Base-by-base conservation (phyloP, 495 filamentous ascomycete species). In the Evernia prunastri region DNA sequence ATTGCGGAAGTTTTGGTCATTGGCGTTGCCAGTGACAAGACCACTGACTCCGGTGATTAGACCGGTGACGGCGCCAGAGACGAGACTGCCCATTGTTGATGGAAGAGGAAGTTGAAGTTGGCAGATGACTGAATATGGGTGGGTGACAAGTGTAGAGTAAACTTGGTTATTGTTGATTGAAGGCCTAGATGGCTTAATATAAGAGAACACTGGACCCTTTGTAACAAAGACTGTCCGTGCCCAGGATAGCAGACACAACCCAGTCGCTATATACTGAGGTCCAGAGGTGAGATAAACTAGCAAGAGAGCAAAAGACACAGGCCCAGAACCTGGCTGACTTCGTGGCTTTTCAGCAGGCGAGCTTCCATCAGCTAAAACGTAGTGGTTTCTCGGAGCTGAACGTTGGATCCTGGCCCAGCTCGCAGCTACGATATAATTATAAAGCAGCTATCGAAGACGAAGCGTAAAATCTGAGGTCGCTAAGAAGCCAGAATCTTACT, bases 1-100 rank as follows among this genome's bases (percentile, higher is more conserved):
- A 25, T 56, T 31, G 53, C 29, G 53, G 29, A 56, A 36, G 27
- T 36, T 56, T 31, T 56, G 13, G 29, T 56, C 53, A 13, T 56
- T 56, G 42, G 42, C 42, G 18, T 43, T 43, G 42, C 42, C 42
- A 20, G 18, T 43, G 42, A 43, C 42, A n/a, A 43, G 42, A 20
- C 42, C 42, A 20, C 42, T 43, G 42, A 43, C 10, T 17, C 42
- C 42, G 20, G 5, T 43, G 7, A 43, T 43, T 20, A 43, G 42
- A 20, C 42, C 42, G 7, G 5, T 43, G 42, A 43, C 42, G 20
- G 42, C 42, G 42, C 42, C 42, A 43, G 42, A 43, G 18, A 43
- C 8, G 20, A 43, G 42, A 20, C 42, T 43, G 42, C 18, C 4
- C 42, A n/a, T 43, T 43, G 20, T 0, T 43, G 10, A 2, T 43